Conservation (phyloP, 352 stramenopile species). For the Phytopythium boreale region DNA sequence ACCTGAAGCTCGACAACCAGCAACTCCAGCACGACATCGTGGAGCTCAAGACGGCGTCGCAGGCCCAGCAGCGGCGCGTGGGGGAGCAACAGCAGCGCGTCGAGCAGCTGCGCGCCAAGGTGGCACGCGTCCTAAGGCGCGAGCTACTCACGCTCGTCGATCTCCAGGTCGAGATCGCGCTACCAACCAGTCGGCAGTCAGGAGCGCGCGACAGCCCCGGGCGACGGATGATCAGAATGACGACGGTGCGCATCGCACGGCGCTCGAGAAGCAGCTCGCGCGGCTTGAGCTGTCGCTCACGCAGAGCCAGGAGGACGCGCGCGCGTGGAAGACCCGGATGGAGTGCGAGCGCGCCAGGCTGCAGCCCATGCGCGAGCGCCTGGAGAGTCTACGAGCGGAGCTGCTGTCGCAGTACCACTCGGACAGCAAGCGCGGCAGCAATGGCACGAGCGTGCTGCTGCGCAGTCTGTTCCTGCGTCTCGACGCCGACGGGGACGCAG, state of each 20-base stretch:
- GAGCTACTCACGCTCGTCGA: conserved; percentile 51
- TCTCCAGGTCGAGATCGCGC: conserved; percentile 48
- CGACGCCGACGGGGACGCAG: conserved; percentile 12
- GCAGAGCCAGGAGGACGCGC: conserved; percentile 36
- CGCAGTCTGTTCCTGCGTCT: conserved; percentile 28
- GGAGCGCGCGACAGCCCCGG: neutral
- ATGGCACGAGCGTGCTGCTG: conserved; percentile 21
- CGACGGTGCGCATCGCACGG: conserved; percentile 13
- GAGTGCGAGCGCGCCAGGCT: conserved; percentile 50
- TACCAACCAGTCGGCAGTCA: too few species aligned
- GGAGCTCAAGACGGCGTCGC: conserved; percentile 24
- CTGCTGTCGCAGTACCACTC: conserved; percentile 10
- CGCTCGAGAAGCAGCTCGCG: conserved; percentile 45
- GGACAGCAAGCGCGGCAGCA: neutral
- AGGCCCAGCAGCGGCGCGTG: conserved; percentile 18
- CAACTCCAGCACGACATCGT: conserved; percentile 27
- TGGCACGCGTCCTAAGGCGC: conserved; percentile 34
- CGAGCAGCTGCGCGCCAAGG: conserved; percentile 28
- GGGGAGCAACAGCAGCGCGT: conserved; percentile 21
- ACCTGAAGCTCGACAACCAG: conserved; percentile 47
- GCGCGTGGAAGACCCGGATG: conserved; percentile 33
- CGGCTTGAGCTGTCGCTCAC: conserved; percentile 28
- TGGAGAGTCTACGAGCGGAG: conserved; percentile 24
- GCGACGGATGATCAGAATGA: neutral
- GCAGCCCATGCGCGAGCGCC: conserved; percentile 30